Conservation (phyloP, 2,329 filamentous ascomycete species). For the Colletotrichum noveboracense region DNA sequence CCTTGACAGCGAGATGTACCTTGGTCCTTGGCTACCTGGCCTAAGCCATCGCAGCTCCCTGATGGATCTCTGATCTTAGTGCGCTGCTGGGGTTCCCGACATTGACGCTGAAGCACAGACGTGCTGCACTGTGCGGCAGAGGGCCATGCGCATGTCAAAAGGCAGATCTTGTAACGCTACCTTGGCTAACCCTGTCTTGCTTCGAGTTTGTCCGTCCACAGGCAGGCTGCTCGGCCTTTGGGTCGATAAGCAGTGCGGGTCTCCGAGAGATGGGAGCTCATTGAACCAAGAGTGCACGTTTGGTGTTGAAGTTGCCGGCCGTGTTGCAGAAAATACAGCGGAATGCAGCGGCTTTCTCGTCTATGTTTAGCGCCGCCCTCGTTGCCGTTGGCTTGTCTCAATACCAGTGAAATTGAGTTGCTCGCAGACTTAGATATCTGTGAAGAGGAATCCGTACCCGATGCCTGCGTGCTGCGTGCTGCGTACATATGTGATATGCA, state of each 20-base stretch:
- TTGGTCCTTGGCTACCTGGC: not conserved
- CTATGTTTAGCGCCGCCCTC: not conserved
- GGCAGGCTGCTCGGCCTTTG: not conserved
- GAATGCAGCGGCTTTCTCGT: not conserved
- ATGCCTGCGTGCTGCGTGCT: not conserved
- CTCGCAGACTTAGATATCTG: not conserved
- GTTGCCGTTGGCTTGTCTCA: not conserved
- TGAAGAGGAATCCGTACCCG: conserved; percentile 6
- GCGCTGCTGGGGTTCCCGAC: conserved; percentile 14
- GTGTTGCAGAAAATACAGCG: not conserved
- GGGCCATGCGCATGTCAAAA: conserved; percentile 21
- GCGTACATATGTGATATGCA: not conserved
- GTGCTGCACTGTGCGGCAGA: conserved; percentile 22
- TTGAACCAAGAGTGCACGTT: not conserved
- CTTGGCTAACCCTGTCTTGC: conserved; percentile 6
- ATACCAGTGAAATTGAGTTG: not conserved
- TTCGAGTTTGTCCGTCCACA: not conserved
- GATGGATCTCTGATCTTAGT: conserved; percentile 18
- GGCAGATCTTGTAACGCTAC: conserved; percentile 22
- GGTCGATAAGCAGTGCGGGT: not conserved
- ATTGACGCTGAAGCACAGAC: conserved; percentile 16
- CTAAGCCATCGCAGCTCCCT: not conserved
- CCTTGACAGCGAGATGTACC: not conserved
- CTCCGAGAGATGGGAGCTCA: not conserved
- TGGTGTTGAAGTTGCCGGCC: not conserved